Evolutionary conservation across 495 filamentous ascomycete genomes (phyloP), one percentile per base, ranked within the genome.

Genomic region (Aspergillus conjunctus): DNA sequence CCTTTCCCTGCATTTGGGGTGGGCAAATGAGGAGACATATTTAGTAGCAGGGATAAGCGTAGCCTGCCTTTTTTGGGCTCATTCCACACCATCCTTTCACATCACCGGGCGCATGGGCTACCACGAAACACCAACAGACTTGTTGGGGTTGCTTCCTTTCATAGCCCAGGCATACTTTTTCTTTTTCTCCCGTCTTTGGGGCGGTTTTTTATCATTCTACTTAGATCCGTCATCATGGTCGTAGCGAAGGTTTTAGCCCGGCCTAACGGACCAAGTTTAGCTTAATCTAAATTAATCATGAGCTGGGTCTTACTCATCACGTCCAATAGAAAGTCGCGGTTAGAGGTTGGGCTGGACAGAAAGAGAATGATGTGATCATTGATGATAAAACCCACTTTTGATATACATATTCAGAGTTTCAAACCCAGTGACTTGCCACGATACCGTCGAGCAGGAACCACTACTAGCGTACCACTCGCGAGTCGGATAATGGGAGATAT

Each of bases 281-380:
- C 21, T 59, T 50, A 52, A 59, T 51, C 58, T 48, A 53, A 59
- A 45, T 48, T 17, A 22, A 52, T 53, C 26, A 55, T 45, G 37
- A 44, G 46, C 34, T 37, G 9, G 26, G n/a, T 21, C 39, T 60
- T 54, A 41, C 39, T 49, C 43, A 34, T 20, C 32, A 26, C 48
- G 49, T 11, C 18, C 5, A 48, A 9, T 18, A 21, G 18, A 48
- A 48, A 48, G 20, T 20, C 48, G 46, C 33, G 48, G 51, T 7
- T 15, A 20, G 34, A 39, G 46, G 51, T 50, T 46, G 37, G 54
- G 53, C 39, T 34, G 17, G 56, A 5, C 26, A 26, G 26, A 26
- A 31, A 58, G 50, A 58, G 20, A 60, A 63, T 54, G 60, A 62
- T 45, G 50, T 54, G 50, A 53, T 62, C 60, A 57, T 62, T 57